These are phyloP conservation scores for Scheffersomyces stambukii DNA, from an alignment of 1,139 yeast genomes.

Conservation along the genomic window DNA sequence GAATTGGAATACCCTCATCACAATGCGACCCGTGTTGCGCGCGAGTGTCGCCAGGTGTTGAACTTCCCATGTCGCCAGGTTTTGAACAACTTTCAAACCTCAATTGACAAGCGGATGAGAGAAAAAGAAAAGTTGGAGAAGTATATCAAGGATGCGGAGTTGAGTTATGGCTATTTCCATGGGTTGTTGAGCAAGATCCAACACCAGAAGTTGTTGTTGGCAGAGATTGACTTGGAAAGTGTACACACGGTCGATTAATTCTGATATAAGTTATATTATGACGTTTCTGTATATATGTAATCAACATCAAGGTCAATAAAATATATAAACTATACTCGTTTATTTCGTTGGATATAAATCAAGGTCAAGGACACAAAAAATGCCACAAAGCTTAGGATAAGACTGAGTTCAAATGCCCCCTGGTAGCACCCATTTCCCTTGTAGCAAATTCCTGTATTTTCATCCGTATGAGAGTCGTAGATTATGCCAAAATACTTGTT, in stretches of 20 bases:
- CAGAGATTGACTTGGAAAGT: slow-evolving; percentile 52
- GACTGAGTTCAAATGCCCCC: slow-evolving; percentile 30
- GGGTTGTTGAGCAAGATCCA: slow-evolving; percentile 46
- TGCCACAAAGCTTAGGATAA: slow-evolving; percentile 20
- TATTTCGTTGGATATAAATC: slow-evolving; percentile 25
- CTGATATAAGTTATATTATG: not conserved
- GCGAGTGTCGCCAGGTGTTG: slow-evolving; percentile 79
- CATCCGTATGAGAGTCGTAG: slow-evolving; percentile 33
- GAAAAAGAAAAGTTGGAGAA: slow-evolving; percentile 56
- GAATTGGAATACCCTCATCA: slow-evolving; percentile 71
- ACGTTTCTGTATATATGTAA: too few species aligned
- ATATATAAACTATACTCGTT: too few species aligned
- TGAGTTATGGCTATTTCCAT: slow-evolving; percentile 59
- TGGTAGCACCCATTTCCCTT: slow-evolving; percentile 35
- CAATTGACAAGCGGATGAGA: slow-evolving; percentile 59
- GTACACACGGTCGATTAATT: slow-evolving; percentile 40
- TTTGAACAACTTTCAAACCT: slow-evolving; percentile 67
- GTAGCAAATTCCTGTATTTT: slow-evolving; percentile 29
- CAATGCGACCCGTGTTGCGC: slow-evolving; percentile 74
- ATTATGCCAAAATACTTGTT: slow-evolving; percentile 39
- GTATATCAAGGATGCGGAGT: slow-evolving; percentile 53
- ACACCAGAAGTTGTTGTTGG: slow-evolving; percentile 43
- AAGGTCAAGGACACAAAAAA: slow-evolving; percentile 19
- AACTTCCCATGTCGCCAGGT: slow-evolving; percentile 83
- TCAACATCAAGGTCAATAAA: too few species aligned